These are phyloP conservation scores for Leccinum variicolor DNA, from an alignment of 768 basidiomycete species.

Conservation along the genomic window DNA sequence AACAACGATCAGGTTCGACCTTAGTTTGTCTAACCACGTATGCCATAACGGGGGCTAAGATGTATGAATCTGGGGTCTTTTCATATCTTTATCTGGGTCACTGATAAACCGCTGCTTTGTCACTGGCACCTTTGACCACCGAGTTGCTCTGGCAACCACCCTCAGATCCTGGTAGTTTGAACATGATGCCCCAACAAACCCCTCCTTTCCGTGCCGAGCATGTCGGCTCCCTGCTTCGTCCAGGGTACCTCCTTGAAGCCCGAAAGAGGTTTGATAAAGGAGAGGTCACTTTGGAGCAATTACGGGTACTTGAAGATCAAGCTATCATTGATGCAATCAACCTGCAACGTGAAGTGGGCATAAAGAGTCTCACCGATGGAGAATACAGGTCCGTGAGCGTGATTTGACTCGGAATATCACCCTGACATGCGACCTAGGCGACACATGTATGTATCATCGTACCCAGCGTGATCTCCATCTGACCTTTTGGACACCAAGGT, in stretches of 20 bases:
- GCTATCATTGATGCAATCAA: neutral
- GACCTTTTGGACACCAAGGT: constrained; percentile 13
- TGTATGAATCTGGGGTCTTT: neutral
- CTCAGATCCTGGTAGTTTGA: neutral
- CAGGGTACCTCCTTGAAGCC: neutral
- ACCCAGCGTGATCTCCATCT: neutral
- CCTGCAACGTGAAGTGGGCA: neutral
- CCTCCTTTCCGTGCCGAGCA: neutral
- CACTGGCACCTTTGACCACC: neutral
- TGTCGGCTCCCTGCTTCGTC: neutral
- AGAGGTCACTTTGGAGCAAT: neutral
- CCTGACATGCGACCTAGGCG: constrained; percentile 15
- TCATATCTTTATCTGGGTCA: neutral
- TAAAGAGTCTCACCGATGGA: neutral
- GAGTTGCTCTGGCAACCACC: too few relatives aligned
- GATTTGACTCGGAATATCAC: neutral
- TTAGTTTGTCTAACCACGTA: too few relatives aligned
- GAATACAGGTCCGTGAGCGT: neutral
- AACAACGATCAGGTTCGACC: too few relatives aligned
- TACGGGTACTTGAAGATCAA: neutral
- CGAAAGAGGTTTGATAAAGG: neutral
- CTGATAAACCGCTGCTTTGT: neutral
- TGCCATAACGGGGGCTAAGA: neutral
- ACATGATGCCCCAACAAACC: neutral
- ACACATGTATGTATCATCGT: constrained; percentile 19